Base-by-base conservation (phyloP, 2,329 filamentous ascomycete genomes). In the Talaromyces rugulosus region DNA sequence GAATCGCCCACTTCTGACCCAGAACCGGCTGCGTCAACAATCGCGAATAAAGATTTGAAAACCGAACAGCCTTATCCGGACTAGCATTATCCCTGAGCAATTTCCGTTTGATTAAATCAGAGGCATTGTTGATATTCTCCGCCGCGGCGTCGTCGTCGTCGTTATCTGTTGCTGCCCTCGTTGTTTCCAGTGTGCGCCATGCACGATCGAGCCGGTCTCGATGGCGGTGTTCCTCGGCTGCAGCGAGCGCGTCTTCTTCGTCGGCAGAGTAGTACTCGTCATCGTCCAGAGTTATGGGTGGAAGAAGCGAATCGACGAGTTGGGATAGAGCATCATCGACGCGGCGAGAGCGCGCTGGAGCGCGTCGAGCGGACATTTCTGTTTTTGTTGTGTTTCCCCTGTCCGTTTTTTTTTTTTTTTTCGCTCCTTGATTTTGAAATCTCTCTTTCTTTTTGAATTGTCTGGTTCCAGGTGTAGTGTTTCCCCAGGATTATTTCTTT, bases 1-100 rank as follows among this genome's bases (percentile, higher is more conserved):
- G 82, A 66, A 99, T 97, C 3, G 90, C 92, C 92, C 93, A 98
- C 83, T 99, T 99, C 76, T 96, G 90, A 70, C 91, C 90, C 52
- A 99, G 83, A 5, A 98, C 93, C 0, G 93, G 93, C 66, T 97
- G 87, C n/a, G 91, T 90, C 30, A 97, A 82, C 18, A 99, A 84
- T 61, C 92, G 86, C 36, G 91, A 92, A 77, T 97, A 96, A 31
- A 99, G 84, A 71, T 96, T 96, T 28, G 92, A 89, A 77, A 97
- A 96, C 64, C 89, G 86, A 23, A 94, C 82, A 3, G 93, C 92
- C 75, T 93, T 85, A 69, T 86, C 87, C 27, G 82, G 90, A 66
- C 85, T 89, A 53, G 85, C 85, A 71, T 92, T 91, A 67, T 88
- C 89, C 69, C 90, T 87, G 62, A 96, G 86, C 66, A 99, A 82